Percentiles rank a stretch among this genome's conserved stretches.
phyloP scores from a whole-genome alignment of 306 rosid species.

The Dryas alaskensis region DNA sequence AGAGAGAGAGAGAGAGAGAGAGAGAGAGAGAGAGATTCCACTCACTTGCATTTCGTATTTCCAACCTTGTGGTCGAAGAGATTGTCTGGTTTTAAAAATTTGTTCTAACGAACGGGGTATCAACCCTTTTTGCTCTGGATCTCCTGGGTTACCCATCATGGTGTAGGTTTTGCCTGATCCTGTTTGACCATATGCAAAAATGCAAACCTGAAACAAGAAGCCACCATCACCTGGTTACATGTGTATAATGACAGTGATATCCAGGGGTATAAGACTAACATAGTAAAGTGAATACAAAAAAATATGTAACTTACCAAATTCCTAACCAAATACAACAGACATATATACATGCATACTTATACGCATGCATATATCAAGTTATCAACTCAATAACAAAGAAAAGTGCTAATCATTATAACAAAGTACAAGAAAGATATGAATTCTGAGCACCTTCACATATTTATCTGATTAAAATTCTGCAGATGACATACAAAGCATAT shows the following conservation, averaged over 20 bases:
- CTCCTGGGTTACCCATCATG: conserved; percentile 96
- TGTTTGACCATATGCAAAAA: conserved; percentile 97
- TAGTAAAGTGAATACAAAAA: neutral
- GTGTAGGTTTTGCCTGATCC: conserved; percentile 99
- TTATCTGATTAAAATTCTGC: neutral
- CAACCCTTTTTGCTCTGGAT: conserved; percentile 71
- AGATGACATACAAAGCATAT: neutral
- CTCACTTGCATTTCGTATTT: conserved; percentile 96
- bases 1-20: conserved; percentile 8
- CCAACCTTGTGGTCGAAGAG: conserved; percentile 88
- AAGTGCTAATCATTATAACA: neutral
- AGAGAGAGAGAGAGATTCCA: conserved; percentile 8
- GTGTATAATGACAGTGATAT: conserved; percentile 3
- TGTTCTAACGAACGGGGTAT: conserved; percentile 94
- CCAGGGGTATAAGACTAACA: conserved; percentile 4
- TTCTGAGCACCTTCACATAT: neutral
- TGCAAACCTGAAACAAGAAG: conserved; percentile 78
- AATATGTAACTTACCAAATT: neutral
- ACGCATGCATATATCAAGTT: neutral
- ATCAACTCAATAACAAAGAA: neutral
- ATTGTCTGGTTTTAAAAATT: conserved; percentile 78
- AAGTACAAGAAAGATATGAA: neutral
- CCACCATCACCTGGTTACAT: conserved; percentile 11
- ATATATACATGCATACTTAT: neutral
- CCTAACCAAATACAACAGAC: no score